Percentiles rank a stretch among this genome's conserved stretches.
These are phyloP conservation scores for Ascosphaera apis DNA, from an alignment of 2,329 filamentous ascomycete species.

Conservation along the genomic window DNA sequence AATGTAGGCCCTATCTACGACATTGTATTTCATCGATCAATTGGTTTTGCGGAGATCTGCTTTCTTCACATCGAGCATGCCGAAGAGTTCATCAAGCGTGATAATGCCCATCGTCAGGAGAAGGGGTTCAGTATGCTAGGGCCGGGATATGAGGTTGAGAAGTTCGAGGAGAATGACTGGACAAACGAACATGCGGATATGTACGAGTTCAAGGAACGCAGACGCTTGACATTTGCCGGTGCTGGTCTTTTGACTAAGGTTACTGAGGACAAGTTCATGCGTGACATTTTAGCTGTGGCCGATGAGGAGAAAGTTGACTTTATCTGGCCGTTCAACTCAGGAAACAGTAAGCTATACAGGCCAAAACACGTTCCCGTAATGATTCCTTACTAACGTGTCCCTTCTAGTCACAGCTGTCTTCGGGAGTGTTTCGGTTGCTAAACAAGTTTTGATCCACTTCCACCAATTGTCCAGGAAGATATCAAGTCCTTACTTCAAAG, in stretches of 20 bases:
- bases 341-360: constrained; percentile 15
- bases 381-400: constrained; percentile 5
- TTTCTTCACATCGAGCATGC: constrained; percentile 18
- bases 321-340: constrained; percentile 20
- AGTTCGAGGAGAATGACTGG: constrained; percentile 13
- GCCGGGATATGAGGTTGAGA: constrained; percentile 10
- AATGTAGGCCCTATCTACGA: constrained; percentile 18
- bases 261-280: constrained; percentile 14
- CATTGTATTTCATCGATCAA: constrained; percentile 12
- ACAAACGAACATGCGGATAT: constrained; percentile 15
- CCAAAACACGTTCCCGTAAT: not conserved
- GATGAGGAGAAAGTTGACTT: constrained; percentile 16
- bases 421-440: constrained; percentile 15
- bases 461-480: constrained; percentile 9
- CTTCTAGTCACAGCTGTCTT: constrained; percentile 17
- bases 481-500: constrained; percentile 12
- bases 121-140: constrained; percentile 15
- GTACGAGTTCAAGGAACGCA: constrained; percentile 16
- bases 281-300: constrained; percentile 13
- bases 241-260: constrained; percentile 16
- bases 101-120: constrained; percentile 10
- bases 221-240: constrained; percentile 19
- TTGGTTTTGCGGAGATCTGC: constrained; percentile 13
- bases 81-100: constrained; percentile 12
- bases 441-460: constrained; percentile 14